These are phyloP conservation scores for Picea sitchensis DNA, from an alignment of 75 land plant genomes.

Conservation along the genomic window DNA sequence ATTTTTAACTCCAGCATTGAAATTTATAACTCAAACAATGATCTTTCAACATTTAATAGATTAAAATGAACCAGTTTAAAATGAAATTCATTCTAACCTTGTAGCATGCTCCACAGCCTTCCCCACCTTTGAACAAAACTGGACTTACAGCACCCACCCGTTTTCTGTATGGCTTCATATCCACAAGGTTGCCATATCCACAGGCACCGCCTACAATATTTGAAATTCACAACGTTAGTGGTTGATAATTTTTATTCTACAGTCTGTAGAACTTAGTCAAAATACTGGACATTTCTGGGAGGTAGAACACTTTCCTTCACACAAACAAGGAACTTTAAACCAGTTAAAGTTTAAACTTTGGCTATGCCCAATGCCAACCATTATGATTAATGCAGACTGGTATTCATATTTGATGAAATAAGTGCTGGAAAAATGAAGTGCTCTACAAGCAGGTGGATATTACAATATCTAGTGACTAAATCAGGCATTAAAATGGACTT, in stretches of 20 bases:
- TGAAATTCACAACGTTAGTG: no score
- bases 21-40: neutral
- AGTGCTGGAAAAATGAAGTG: neutral
- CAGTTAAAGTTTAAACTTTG: neutral
- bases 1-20: neutral
- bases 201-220: constrained; percentile 80
- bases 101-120: constrained; percentile 88
- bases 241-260: no score
- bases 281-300: no score
- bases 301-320: no score
- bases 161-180: constrained; percentile 53
- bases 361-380: no score
- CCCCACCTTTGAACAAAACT: constrained; percentile 68
- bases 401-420: neutral
- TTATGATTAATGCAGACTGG: no score
- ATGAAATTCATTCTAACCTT: constrained; percentile 17
- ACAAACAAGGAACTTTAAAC: neutral
- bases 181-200: constrained; percentile 77
- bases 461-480: no score
- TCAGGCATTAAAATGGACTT: no score
- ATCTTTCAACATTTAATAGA: neutral
- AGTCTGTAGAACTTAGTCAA: no score
- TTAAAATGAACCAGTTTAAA: no score
- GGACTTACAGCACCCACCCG: constrained; percentile 82
- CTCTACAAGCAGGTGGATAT: no score